These are phyloP conservation scores for Pseudonitzschia multistriata DNA, from an alignment of 108 stramenopile genomes.

Conservation along the genomic window DNA sequence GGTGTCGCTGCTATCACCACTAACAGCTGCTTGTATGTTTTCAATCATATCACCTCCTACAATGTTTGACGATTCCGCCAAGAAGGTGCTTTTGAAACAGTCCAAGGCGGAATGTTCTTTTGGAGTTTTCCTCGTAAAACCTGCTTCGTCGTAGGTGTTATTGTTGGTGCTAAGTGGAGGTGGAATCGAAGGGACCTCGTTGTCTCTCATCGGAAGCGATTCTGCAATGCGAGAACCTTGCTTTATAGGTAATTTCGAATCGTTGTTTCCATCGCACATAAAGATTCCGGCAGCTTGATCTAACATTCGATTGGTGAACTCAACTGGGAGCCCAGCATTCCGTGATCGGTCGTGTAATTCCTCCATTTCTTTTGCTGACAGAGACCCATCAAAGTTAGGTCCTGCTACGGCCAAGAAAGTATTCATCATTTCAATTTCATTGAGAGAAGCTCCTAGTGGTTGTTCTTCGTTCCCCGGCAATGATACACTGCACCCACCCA, in stretches of 20 bases:
- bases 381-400: slow-evolving; percentile 17
- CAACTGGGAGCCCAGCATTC: slow-evolving; percentile 23
- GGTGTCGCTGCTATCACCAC: not conserved
- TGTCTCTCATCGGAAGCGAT: not conserved
- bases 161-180: slow-evolving; percentile 11
- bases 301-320: slow-evolving; percentile 24
- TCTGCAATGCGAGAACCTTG: not conserved
- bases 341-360: slow-evolving; percentile 22
- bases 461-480: not conserved
- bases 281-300: slow-evolving; percentile 30
- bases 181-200: not conserved
- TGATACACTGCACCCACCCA: not conserved
- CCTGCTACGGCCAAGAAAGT: slow-evolving; percentile 20
- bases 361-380: slow-evolving; percentile 26
- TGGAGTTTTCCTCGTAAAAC: slow-evolving; percentile 11
- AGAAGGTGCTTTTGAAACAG: slow-evolving; percentile 21
- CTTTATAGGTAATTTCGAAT: not conserved
- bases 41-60: slow-evolving; percentile 27
- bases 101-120: not conserved
- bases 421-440: slow-evolving; percentile 36
- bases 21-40: slow-evolving; percentile 22
- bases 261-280: not conserved
- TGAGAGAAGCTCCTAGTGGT: slow-evolving; percentile 26
- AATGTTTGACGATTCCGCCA: slow-evolving; percentile 19
- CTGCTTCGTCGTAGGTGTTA: slow-evolving; percentile 18